phyloP scores from a whole-genome alignment of 805 yeast species.

The Brettanomyces sp. region DNA sequence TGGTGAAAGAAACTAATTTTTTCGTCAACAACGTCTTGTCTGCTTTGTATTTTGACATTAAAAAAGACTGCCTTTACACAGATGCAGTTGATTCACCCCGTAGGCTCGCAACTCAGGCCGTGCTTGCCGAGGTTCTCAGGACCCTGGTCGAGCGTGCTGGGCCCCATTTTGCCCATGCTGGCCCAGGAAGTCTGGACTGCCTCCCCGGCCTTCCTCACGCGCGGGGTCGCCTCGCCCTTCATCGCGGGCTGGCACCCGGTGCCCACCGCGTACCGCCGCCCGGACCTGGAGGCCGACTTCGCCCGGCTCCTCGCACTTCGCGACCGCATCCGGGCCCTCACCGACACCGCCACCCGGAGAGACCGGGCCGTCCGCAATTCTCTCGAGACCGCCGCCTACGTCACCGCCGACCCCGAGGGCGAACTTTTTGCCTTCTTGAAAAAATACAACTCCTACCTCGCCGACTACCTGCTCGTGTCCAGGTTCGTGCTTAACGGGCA shows the following conservation, averaged over 20 bases:
- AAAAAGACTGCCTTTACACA: constrained; percentile 80
- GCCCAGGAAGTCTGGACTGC: constrained; percentile 84
- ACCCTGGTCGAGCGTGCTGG: constrained; percentile 56
- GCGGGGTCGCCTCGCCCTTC: constrained; percentile 34
- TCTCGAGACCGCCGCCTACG: constrained; percentile 43
- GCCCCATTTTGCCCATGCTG: constrained; percentile 77
- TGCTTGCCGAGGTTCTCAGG: constrained; percentile 47
- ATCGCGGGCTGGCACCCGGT: constrained; percentile 30
- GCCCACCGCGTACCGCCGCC: constrained; percentile 13
- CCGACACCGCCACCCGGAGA: constrained; percentile 48
- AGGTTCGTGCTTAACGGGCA: constrained; percentile 30
- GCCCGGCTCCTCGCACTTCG: constrained; percentile 37
- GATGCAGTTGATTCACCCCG: constrained; percentile 38
- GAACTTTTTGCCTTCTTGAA: constrained; percentile 11
- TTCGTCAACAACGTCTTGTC: constrained; percentile 73
- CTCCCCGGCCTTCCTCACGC: constrained; percentile 27
- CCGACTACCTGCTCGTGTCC: constrained; percentile 59
- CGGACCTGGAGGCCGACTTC: constrained; percentile 34
- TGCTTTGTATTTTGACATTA: constrained; percentile 75
- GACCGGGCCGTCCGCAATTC: constrained; percentile 47
- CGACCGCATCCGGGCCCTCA: constrained; percentile 36
- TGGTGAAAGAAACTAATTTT: constrained; percentile 55
- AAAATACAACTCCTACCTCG: constrained; percentile 33
- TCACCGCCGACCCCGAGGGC: constrained; percentile 15
- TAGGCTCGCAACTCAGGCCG: constrained; percentile 57